Evolutionary conservation across 768 basidiomycete species (phyloP), one percentile per base, ranked within the genome.

Genomic region (Boletus rubropictus): DNA sequence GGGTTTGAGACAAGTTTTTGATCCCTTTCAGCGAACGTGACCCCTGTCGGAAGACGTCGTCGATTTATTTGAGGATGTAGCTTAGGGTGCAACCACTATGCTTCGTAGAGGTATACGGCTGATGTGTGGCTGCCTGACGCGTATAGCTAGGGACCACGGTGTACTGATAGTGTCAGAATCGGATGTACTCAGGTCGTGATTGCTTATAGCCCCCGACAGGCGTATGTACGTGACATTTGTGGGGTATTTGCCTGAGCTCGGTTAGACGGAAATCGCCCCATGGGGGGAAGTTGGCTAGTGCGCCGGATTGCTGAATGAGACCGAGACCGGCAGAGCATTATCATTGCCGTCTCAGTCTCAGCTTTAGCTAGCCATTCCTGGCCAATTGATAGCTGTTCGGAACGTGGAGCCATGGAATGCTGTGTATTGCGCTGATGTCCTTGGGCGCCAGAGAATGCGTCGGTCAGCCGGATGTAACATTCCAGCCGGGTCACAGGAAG

Each of bases 21-120:
- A 33, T 48, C 39, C 50, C 35, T 57, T 50, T 44, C 43, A 59
- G 64, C 22, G 46, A 61, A 41, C 21, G 29, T 14, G 57, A 50
- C 15, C 56, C 31, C 38, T 57, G 29, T 42, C 57, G 1, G 42
- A 52, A 10, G 53, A 44, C 6, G 24, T 53, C 3, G 36, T 58
- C 25, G 40, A 42, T 39, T 9, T 51, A 5, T 29, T 56, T 37
- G 48, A 54, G 27, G n/a, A 44, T 44, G 3, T 58, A 53, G 54
- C 25, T 44, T 17, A 37, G 31, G 14, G 42, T 22, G 17, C 53
- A 46, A 39, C 18, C 31, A 56, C 46, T 50, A 56, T 42, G 49
- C 50, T 15, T 42, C 20, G 29, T 58, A 44, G 40, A 22, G 31
- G 22, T 31, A 28, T 22, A 10, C 7, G 12, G 20, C 9, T 22